phyloP scores from a whole-genome alignment of 73 alveolate genomes.

The Paramecium sonneborni region DNA sequence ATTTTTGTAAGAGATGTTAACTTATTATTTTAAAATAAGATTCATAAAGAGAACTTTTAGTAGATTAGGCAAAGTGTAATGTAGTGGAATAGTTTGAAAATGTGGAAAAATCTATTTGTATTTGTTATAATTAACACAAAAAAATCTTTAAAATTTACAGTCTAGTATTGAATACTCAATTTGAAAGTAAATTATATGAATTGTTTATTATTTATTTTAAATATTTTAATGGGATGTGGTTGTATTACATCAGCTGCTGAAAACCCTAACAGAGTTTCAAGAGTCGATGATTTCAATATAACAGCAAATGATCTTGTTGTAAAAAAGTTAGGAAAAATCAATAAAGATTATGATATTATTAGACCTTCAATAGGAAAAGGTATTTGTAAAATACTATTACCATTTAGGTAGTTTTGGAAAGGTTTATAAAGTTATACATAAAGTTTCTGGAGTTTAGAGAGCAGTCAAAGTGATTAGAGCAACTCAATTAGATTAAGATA shows the following conservation, averaged over 20 bases:
- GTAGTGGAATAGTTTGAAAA: not conserved
- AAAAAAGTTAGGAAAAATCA: conserved; percentile 35
- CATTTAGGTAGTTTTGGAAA: conserved; percentile 52
- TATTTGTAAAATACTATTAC: not conserved
- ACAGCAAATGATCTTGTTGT: conserved; percentile 56
- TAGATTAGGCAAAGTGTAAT: not conserved
- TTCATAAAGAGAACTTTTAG: not conserved
- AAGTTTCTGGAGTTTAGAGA: conserved; percentile 31
- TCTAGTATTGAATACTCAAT: no score
- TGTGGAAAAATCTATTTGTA: no score
- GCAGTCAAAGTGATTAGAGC: conserved; percentile 58
- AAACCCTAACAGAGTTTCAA: not conserved
- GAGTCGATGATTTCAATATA: not conserved
- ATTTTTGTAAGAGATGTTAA: no score
- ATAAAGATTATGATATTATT: conserved; percentile 36
- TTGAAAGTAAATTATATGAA: no score
- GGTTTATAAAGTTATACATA: conserved; percentile 55
- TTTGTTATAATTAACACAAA: no score
- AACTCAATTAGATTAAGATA: conserved; percentile 32
- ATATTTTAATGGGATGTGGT: not conserved
- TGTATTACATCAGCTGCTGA: not conserved
- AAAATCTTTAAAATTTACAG: no score
- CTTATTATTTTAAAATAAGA: no score
- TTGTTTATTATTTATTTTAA: no score
- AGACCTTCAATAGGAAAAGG: conserved; percentile 66